Base-by-base conservation (phyloP, 495 filamentous ascomycete species). In the Podospora comata region DNA sequence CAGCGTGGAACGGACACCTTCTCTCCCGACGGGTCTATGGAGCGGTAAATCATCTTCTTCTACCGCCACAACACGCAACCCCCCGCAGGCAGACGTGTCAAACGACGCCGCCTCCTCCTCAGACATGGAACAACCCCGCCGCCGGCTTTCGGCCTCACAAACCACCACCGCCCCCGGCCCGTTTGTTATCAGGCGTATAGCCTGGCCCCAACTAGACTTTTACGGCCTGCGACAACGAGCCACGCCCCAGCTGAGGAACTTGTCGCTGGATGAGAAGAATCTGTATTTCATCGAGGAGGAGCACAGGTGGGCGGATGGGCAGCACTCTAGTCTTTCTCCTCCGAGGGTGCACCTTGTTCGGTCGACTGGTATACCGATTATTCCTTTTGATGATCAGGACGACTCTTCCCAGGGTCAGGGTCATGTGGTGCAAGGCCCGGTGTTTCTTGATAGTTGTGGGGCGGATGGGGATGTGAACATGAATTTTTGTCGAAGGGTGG, bases 221-320 rank as follows among this genome's bases (percentile, higher is more conserved):
- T 84, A 86, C 64, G 81, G 78, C 16, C 74, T 90, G n/a, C 79
- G 85, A 48, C 89, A 90, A 75, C 76, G 85, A 26, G 79, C 83
- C 0, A 80, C 77, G 26, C 88, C 88, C 0, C 74, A 71, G 4
- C 78, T 91, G 0, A 79, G 87, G 20, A 79, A 77, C 30, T 70
- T 91, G 15, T 81, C 80, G 4, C 76, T 91, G 26, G 86, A 88
- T 67, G 80, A 82, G 60, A 80, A 79, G 4, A 87, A 84, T 64
- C 55, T 80, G 3, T 80, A 78, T 60, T 62, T 80, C 20, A 62
- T 81, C 64, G 75, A 84, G 75, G 77, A 86, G 55, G 81, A 84
- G 34, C 84, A 86, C 72, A 72, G 78, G 1, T 85, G 83, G 82
- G 74, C 84, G 1, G 74, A 74, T 3, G 83, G 82, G 26, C 80